A percentile compares a stretch with the other conserved stretches of the same genome.
Conservation (phyloP, 2,329 filamentous ascomycete species). For the Aureobasidium mangrovei region DNA sequence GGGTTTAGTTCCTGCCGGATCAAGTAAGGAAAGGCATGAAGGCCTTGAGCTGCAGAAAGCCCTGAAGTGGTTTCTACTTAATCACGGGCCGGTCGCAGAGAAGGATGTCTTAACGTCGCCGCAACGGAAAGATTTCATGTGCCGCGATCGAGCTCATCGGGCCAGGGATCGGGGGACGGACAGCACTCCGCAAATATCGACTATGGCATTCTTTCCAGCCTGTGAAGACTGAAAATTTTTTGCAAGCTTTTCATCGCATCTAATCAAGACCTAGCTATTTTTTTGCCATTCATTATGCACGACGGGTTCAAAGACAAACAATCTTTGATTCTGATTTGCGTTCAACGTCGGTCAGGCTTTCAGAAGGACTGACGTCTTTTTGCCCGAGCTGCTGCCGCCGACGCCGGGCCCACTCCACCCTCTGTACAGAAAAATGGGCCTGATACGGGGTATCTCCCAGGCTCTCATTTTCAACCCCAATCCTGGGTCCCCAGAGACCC, state of each 20-base stretch:
- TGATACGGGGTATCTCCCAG: not conserved
- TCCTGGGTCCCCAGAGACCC: not conserved
- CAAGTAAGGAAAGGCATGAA: not conserved
- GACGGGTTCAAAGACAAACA: not conserved
- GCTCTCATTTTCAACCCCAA: not conserved
- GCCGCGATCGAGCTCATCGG: conserved; percentile 8
- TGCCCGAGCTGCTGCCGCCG: conserved; percentile 7
- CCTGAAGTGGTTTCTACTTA: not conserved
- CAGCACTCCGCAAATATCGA: not conserved
- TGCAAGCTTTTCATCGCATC: not conserved
- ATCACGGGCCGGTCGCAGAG: not conserved
- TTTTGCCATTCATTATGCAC: not conserved
- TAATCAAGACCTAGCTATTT: not conserved
- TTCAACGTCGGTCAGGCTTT: too few species aligned
- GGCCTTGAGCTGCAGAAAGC: not conserved
- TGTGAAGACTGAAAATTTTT: not conserved
- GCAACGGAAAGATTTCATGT: not conserved
- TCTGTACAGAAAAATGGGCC: conserved; percentile 4
- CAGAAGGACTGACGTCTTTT: not conserved
- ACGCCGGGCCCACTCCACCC: conserved; percentile 8
- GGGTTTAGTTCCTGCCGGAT: not conserved
- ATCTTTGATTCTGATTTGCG: too few species aligned
- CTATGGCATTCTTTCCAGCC: not conserved
- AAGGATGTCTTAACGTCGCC: conserved; percentile 3
- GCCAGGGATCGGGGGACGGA: not conserved